Conservation (phyloP, 495 filamentous ascomycete species). For the Platismatia glauca region DNA sequence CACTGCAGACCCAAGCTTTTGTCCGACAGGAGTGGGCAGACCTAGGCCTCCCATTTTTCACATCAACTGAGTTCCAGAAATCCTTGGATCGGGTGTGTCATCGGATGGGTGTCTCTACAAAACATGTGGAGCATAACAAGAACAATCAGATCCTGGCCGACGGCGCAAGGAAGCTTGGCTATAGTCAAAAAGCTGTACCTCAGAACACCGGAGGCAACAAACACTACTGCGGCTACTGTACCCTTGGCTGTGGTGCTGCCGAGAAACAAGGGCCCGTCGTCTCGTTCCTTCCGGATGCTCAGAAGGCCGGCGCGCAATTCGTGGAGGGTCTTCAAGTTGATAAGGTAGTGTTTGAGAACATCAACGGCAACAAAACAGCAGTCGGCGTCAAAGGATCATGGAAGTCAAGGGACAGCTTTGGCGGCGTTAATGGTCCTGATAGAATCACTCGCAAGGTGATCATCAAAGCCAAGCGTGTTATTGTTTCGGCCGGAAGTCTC, state of each 20-base stretch:
- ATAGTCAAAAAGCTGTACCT: conserved; percentile 57
- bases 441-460: conserved; percentile 48
- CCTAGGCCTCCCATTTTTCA: conserved; percentile 65
- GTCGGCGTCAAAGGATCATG: conserved; percentile 62
- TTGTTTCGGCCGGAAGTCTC: conserved; percentile 65
- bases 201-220: conserved; percentile 65
- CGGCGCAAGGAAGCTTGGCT: conserved; percentile 68
- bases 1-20: conserved; percentile 68
- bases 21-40: conserved; percentile 79
- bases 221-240: conserved; percentile 76
- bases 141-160: conserved; percentile 61
- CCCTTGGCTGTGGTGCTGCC: conserved; percentile 59
- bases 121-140: conserved; percentile 59
- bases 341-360: conserved; percentile 55
- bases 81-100: conserved; percentile 64
- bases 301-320: conserved; percentile 62
- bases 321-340: conserved; percentile 68
- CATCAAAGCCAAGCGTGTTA: conserved; percentile 73
- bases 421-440: conserved; percentile 42
- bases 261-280: conserved; percentile 73
- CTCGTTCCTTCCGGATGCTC: conserved; percentile 71
- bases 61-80: conserved; percentile 61
- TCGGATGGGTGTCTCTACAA: conserved; percentile 68
- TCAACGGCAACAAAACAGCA: conserved; percentile 47
- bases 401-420: conserved; percentile 57